Percentiles rank a stretch among this genome's conserved stretches.
Conservation (phyloP, 441 rosid genomes). For the Kokia cookei region DNA sequence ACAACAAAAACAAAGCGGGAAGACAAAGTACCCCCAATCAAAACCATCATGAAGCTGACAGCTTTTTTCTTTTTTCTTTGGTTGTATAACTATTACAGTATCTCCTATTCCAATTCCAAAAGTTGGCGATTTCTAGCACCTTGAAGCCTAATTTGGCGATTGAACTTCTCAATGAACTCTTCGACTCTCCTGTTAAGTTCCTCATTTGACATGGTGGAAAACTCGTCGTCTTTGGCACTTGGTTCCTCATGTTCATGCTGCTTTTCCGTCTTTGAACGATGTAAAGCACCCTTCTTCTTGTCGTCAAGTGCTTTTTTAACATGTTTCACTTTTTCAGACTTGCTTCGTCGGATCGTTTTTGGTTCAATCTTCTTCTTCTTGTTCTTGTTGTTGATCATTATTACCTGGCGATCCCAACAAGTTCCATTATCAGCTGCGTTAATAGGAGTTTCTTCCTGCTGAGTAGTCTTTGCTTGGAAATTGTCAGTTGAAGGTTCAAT, state of each 20-base stretch:
- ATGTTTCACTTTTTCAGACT: slow-evolving; percentile 20
- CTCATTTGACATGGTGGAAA: slow-evolving; percentile 48
- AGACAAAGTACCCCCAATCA: background rate
- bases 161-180: slow-evolving; percentile 48
- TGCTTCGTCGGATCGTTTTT: slow-evolving; percentile 10
- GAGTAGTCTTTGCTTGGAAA: background rate
- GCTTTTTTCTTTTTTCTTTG: no score
- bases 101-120: background rate
- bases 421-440: background rate
- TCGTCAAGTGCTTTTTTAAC: slow-evolving; percentile 11
- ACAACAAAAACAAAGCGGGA: background rate
- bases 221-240: slow-evolving; percentile 21
- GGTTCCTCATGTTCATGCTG: background rate
- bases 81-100: background rate
- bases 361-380: background rate
- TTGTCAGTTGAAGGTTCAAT: background rate
- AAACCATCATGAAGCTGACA: background rate
- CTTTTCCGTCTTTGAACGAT: slow-evolving; percentile 9
- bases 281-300: slow-evolving; percentile 10
- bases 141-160: slow-evolving; percentile 44
- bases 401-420: background rate
- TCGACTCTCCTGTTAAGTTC: slow-evolving; percentile 59
- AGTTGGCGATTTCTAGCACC: slow-evolving; percentile 5
- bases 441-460: background rate
- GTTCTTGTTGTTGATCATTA: no score